Base-by-base conservation (phyloP, 2,329 filamentous ascomycete species). In the Thelonectria discophora region DNA sequence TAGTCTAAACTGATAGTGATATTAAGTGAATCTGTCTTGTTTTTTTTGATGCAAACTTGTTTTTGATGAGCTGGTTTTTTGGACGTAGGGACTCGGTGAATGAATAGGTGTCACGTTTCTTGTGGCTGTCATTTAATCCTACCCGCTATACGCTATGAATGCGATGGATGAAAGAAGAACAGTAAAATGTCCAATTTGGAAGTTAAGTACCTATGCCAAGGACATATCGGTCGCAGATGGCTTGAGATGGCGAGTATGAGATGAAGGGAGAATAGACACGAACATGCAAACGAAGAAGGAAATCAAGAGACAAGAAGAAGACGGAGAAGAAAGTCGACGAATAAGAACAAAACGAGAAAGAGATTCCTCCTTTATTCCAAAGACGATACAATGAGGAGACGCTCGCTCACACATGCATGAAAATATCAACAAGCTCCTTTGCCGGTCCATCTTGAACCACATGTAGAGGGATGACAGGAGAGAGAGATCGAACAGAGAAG, bases 341-440 rank as follows among this genome's bases (percentile, higher is more conserved):
- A 56, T 20, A 39, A 34, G 32, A 37, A n/a, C 17, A 49, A 20
- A 6, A 24, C 21, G n/a, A 30, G 9, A 2, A 30, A 30, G 27
- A 21, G 39, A 20, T 49, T 49, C 39, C 58, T 51, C 52, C 40
- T 48, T 53, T 57, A 24, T 24, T 49, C 37, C 34, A 58, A 53
- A 34, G 37, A 49, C n/a, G 37, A 27, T 13, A 39, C 48, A 57
- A 58, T 54, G 48, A 58, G 34, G 58, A 61, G 48, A 53, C 53
- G 54, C 54, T 57, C 49, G 58, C 53, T 54, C 54, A 60, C 39
- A 45, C 52, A 60, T 60, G 58, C 58, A 52, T 60, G 40, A 55
- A 55, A 45, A 56, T 48, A 45, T 13, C 42, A 45, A 45, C 20
- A 45, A 45, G 13, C 1, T 45, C 42, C 42, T 45, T 45, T 45